Base-by-base conservation (phyloP, 257 asterid species). In the Gardenia jasminoides region DNA sequence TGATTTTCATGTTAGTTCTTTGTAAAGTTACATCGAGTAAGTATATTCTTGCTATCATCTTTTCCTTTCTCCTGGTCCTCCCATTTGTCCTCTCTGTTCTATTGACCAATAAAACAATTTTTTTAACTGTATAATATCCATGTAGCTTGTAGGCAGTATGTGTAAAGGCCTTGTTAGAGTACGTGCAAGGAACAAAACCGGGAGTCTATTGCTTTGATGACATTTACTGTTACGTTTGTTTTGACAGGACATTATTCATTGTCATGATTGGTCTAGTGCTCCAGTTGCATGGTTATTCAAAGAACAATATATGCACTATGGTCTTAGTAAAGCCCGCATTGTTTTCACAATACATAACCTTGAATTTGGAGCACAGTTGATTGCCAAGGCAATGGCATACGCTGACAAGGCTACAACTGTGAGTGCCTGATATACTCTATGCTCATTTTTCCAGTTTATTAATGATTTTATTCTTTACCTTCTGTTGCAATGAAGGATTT, bases 221-320 rank as follows among this genome's bases (percentile, higher is more conserved):
- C 67, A 76, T 62, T 76, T 70, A 15, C 69, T 78, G 76, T 76
- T 83, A 54, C 81, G 73, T 67, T 48, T 16, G 36, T 50, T 33
- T 62, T 84, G 75, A 77, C 92, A 96, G 99, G 99, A 96, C 83
- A 86, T 96, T 75, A 92, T 96, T 76, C 99, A 96, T 80, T 93
- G 98, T 82, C 99, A 96, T 68, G 98, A 96, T 82, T 92, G 97
- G 99, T 93, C 99, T 74, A 92, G 96, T 87, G 99, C 99, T 87
- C 99, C 99, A 73, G 99, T 96, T 85, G 85, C 99, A 5, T 91
- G 99, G 97, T 83, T 96, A 86, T 92, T 87, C 74, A 96, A 92
- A 92, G 97, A 96, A 80, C 96, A 91, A 52, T 93, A 93, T 75
- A 84, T 72, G 88, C 94, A 93, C 75, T 93, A 91, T 80, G 96